Evolutionary conservation across 169 alveolate species (phyloP), one percentile per base, ranked within the genome.

Genomic region (Prorocentrum cordatum): DNA sequence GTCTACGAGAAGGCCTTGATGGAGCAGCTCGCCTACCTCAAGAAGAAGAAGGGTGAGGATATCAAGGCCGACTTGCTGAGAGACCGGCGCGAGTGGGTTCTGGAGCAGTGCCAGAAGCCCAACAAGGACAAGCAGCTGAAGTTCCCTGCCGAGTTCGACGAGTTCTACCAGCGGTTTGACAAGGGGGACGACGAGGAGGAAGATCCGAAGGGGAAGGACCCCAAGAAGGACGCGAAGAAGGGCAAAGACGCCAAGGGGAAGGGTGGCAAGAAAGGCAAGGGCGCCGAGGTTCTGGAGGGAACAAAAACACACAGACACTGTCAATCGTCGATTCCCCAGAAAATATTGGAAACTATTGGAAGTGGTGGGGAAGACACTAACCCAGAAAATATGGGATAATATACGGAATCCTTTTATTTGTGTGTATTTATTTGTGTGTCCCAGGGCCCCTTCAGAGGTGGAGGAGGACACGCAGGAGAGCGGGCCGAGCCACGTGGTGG

Each of bases 111-210:
- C 39, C 77, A 83, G 73, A 47, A 3, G 66, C 10, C 66, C 14
- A 26, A 27, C 0, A 27, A 16, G 2, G 29, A 58, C 33, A 58
- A 58, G 18, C 29, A 9, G n/a, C 12, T 6, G 32, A 22, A 62
- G 27, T 64, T 64, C 31, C 75, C 75, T 7, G n/a, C 42, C 9
- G 33, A 50, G 71, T 62, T 83, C 20, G 91, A 83, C 45, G 70
- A 38, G 14, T 83, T 83, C 50, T 83, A 83, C 91, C 62, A 66
- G 83, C 91, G 91, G 71, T 83, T 83, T 66, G 91, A 83, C 64
- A 58, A 26, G 33, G 29, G 35, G 0, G 61, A 72, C 35, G 58
- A 64, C 14, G 75, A 64, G 29, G 75, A 64, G 22, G 75, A 24
- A 3, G 83, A 71, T 71, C 67, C 83, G 32, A 71, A 71, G 32